A percentile compares a stretch with the other conserved stretches of the same genome.
These are phyloP conservation scores for Abrus pulchellus DNA, from an alignment of 306 rosid species.

Conservation along the genomic window DNA sequence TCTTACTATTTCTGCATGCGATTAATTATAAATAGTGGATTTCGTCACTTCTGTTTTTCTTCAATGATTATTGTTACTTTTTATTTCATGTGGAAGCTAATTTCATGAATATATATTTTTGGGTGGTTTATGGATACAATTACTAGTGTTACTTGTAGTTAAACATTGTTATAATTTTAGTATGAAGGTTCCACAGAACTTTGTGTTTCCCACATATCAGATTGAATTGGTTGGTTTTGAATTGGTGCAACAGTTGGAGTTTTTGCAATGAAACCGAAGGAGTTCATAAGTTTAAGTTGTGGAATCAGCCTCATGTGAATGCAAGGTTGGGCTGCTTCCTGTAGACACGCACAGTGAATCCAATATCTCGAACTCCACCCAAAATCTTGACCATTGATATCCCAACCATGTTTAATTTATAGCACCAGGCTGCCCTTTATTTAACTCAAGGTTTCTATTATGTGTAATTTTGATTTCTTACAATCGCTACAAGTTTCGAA, in stretches of 20 bases:
- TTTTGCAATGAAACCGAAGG: too few species aligned
- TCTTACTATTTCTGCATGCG: neutral
- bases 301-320: too few species aligned
- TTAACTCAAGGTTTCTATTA: too few species aligned
- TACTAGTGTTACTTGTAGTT: neutral
- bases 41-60: constrained; percentile 18
- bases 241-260: too few species aligned
- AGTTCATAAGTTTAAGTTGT: too few species aligned
- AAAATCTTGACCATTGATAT: too few species aligned
- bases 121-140: neutral
- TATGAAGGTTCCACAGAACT: neutral
- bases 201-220: neutral
- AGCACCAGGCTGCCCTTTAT: too few species aligned
- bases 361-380: too few species aligned
- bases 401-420: too few species aligned
- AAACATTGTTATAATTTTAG: neutral
- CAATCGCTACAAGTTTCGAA: neutral
- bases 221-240: constrained; percentile 15
- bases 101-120: neutral
- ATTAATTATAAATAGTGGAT: neutral
- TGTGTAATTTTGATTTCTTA: neutral
- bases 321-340: too few species aligned
- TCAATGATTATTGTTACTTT: constrained; percentile 15
- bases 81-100: neutral
- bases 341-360: too few species aligned